phyloP scores from a whole-genome alignment of 768 basidiomycete genomes.

The Boletus sp. region DNA sequence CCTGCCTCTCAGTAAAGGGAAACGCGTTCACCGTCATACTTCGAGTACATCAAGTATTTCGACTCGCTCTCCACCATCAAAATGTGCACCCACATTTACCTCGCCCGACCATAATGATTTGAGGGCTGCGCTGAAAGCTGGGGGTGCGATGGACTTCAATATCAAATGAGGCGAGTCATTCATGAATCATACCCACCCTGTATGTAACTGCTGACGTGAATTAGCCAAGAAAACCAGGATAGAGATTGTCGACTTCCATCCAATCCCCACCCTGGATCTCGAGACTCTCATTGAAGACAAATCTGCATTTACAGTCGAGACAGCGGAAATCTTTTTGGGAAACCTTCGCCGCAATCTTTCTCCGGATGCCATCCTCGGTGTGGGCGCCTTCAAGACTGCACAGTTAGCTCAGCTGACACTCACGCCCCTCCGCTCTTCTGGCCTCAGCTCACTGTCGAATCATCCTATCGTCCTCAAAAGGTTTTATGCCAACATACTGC shows the following conservation, averaged over 20 bases:
- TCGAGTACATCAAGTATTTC: background rate
- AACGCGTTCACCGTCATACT: background rate
- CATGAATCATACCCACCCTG: too few species aligned
- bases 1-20: background rate
- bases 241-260: too few species aligned
- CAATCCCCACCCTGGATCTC: too few species aligned
- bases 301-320: too few species aligned
- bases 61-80: background rate
- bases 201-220: too few species aligned
- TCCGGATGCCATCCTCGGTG: background rate
- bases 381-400: constrained; percentile 6
- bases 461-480: constrained; percentile 1
- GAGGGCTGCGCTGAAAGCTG: background rate
- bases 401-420: constrained; percentile 2
- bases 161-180: background rate
- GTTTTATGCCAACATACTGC: too few species aligned
- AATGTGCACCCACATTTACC: background rate
- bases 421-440: background rate
- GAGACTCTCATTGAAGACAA: too few species aligned
- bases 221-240: too few species aligned
- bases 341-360: background rate
- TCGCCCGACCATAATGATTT: background rate
- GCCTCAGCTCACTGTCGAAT: background rate
- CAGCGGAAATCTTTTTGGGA: background rate
- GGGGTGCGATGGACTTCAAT: background rate